phyloP scores from a whole-genome alignment of 495 filamentous ascomycete species.

The Trichoderma orchidacearum region DNA sequence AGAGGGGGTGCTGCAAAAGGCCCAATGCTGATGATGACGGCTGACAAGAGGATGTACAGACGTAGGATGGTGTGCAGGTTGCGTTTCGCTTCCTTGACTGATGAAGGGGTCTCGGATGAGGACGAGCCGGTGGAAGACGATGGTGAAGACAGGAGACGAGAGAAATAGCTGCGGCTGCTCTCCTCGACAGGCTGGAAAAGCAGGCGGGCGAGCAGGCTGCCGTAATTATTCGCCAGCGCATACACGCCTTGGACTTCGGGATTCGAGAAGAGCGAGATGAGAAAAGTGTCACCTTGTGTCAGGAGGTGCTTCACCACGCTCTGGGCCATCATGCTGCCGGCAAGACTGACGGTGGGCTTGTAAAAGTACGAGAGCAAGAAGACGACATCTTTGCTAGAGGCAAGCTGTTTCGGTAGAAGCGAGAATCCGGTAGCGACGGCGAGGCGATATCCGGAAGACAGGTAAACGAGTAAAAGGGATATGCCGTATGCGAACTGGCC shows the following conservation, averaged over 20 bases:
- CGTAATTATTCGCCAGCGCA: constrained; percentile 87
- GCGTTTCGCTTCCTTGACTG: constrained; percentile 19
- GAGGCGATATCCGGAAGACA: constrained; percentile 27
- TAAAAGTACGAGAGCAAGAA: constrained; percentile 55
- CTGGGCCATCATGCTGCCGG: constrained; percentile 73
- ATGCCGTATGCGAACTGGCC: constrained; percentile 72
- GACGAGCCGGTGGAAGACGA: constrained; percentile 5
- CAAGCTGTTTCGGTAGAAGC: constrained; percentile 23
- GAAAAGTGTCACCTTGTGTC: constrained; percentile 84
- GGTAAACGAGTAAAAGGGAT: constrained; percentile 54
- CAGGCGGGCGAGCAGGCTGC: constrained; percentile 75
- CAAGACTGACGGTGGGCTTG: constrained; percentile 48
- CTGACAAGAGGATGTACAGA: constrained; percentile 52
- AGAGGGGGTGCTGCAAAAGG: constrained; percentile 59
- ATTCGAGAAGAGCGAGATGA: constrained; percentile 63
- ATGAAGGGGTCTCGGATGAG: constrained; percentile 11
- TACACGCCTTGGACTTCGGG: constrained; percentile 83
- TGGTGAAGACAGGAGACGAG: constrained; percentile 43
- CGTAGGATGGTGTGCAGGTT: constrained; percentile 41
- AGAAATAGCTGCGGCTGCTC: constrained; percentile 75
- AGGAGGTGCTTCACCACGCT: constrained; percentile 79
- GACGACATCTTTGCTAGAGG: background rate
- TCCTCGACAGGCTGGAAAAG: constrained; percentile 95
- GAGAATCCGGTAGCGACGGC: constrained; percentile 41
- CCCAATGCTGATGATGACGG: constrained; percentile 51